Percentiles rank a stretch among this genome's conserved stretches.
These are phyloP conservation scores for Agrocybe praecox DNA, from an alignment of 768 basidiomycete species.

Conservation along the genomic window DNA sequence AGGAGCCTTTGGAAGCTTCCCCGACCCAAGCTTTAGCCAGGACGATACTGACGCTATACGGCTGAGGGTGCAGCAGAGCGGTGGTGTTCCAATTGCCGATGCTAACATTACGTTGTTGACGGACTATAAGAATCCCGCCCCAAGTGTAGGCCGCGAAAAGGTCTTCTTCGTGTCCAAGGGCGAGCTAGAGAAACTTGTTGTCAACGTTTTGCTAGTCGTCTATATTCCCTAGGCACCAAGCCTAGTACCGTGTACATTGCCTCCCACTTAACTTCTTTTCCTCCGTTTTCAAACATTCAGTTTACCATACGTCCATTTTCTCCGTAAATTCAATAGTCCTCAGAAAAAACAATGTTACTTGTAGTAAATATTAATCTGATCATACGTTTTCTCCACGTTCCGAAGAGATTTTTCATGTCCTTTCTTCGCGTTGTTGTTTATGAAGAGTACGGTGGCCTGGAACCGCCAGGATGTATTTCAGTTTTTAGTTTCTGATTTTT, in stretches of 20 bases:
- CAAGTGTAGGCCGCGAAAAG: constrained; percentile 61
- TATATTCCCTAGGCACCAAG: constrained; percentile 49
- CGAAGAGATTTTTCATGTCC: too few relatives aligned
- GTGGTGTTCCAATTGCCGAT: constrained; percentile 63
- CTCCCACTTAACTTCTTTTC: background rate
- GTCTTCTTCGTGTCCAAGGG: constrained; percentile 71
- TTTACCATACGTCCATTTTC: background rate
- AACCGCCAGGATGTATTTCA: too few relatives aligned
- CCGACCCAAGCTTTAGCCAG: constrained; percentile 26
- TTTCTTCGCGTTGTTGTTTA: too few relatives aligned
- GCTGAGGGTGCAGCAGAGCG: constrained; percentile 63
- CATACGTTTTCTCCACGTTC: too few relatives aligned
- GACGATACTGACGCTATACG: constrained; percentile 45
- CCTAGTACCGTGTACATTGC: background rate
- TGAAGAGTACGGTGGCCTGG: too few relatives aligned
- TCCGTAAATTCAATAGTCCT: background rate
- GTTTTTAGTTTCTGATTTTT: too few relatives aligned
- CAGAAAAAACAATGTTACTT: too few relatives aligned
- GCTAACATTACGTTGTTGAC: constrained; percentile 63
- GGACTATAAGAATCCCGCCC: constrained; percentile 44
- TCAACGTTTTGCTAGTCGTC: constrained; percentile 74
- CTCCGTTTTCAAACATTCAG: background rate
- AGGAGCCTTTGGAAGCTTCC: constrained; percentile 48
- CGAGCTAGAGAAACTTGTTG: constrained; percentile 71
- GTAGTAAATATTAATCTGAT: too few relatives aligned